phyloP scores from a whole-genome alignment of 2,329 filamentous ascomycete genomes.

The Fusarium udum region DNA sequence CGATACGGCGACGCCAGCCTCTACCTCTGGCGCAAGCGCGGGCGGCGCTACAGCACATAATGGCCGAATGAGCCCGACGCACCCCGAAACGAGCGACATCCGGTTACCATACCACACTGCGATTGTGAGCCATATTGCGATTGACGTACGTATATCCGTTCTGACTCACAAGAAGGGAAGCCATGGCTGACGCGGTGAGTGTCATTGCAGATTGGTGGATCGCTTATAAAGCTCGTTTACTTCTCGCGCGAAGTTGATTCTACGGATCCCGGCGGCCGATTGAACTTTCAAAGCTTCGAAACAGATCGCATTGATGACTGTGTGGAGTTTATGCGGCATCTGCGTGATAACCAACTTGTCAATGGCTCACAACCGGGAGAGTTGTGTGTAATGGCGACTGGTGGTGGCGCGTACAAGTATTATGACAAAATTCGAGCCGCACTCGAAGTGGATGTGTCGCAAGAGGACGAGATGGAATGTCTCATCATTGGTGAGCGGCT shows the following conservation, averaged over 20 bases:
- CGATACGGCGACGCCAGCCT: slow-evolving; percentile 65
- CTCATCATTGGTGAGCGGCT: slow-evolving; percentile 80
- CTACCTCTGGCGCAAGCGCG: slow-evolving; percentile 44
- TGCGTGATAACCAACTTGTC: slow-evolving; percentile 84
- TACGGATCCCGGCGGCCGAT: slow-evolving; percentile 81
- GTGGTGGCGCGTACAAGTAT: slow-evolving; percentile 95
- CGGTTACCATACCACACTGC: slow-evolving; percentile 95
- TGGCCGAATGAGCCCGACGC: slow-evolving; percentile 58
- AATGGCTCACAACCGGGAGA: slow-evolving; percentile 77
- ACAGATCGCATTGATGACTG: slow-evolving; percentile 94
- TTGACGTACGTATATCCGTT: slow-evolving; percentile 75
- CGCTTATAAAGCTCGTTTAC: slow-evolving; percentile 95
- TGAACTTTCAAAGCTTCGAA: slow-evolving; percentile 97
- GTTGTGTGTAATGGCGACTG: slow-evolving; percentile 93
- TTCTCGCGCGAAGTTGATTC: slow-evolving; percentile 89
- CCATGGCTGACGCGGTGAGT: slow-evolving; percentile 20
- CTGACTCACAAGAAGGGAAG: slow-evolving; percentile 14
- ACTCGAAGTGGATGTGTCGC: slow-evolving; percentile 85
- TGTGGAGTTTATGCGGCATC: slow-evolving; percentile 86
- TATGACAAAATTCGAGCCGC: slow-evolving; percentile 89
- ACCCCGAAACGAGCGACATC: slow-evolving; percentile 87
- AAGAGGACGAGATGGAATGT: slow-evolving; percentile 99
- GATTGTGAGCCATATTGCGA: slow-evolving; percentile 94
- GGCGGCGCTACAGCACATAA: slow-evolving; percentile 43
- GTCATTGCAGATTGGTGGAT: slow-evolving; percentile 82